These are phyloP conservation scores for Fusarium torulosum DNA, from an alignment of 2,329 filamentous ascomycete genomes.

Conservation along the genomic window DNA sequence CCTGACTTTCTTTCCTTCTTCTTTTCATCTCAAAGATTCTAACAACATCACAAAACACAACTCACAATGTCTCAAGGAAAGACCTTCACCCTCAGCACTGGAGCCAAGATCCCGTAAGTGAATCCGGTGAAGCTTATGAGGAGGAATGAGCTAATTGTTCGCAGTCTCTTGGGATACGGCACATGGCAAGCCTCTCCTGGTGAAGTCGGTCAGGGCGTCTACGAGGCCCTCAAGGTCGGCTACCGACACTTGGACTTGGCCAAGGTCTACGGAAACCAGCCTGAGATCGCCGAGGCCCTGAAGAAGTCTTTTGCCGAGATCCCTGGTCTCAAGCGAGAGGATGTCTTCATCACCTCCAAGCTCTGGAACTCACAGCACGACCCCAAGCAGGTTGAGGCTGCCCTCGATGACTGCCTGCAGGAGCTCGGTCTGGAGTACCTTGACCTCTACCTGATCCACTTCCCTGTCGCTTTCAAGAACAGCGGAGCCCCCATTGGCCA, in stretches of 20 bases:
- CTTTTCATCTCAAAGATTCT: too few species aligned
- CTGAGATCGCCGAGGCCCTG: constrained; percentile 63
- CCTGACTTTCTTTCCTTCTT: too few species aligned
- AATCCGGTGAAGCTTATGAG: not conserved
- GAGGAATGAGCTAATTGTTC: not conserved
- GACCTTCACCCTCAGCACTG: constrained; percentile 16
- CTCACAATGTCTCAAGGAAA: constrained; percentile 18
- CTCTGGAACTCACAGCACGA: constrained; percentile 69
- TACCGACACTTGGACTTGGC: constrained; percentile 68
- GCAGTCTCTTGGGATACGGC: constrained; percentile 15
- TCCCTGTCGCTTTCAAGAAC: constrained; percentile 65
- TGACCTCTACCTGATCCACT: constrained; percentile 77
- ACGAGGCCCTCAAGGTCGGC: constrained; percentile 63
- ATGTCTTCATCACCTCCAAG: constrained; percentile 77
- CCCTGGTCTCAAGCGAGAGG: constrained; percentile 72
- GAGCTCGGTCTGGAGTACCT: constrained; percentile 77
- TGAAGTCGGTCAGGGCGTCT: constrained; percentile 61
- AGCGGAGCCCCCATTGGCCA: constrained; percentile 58
- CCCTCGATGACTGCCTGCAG: constrained; percentile 73
- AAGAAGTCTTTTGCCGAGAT: constrained; percentile 76
- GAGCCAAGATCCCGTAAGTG: constrained; percentile 17
- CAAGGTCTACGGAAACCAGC: constrained; percentile 76
- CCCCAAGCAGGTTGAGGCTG: constrained; percentile 65
- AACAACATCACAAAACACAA: not conserved
- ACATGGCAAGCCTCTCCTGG: constrained; percentile 24